Percentiles rank a stretch among this genome's conserved stretches.
Conservation (phyloP, 768 basidiomycete genomes). For the Lentinula guzmanii region DNA sequence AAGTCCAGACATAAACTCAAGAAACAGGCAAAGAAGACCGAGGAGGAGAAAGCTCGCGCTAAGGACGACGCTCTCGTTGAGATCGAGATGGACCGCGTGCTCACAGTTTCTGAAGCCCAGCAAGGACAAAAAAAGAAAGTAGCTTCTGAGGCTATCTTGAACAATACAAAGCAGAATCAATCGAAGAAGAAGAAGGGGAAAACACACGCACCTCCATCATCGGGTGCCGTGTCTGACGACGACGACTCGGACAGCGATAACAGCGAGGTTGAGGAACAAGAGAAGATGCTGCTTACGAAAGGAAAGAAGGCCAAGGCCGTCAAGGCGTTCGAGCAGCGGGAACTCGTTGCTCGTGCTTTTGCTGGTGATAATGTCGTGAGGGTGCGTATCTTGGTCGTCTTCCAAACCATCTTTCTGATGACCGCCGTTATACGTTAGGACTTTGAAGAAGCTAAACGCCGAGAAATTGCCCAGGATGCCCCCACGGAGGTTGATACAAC, state of each 20-base stretch:
- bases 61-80: slow-evolving; percentile 77
- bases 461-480: slow-evolving; percentile 82
- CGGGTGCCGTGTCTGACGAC: slow-evolving; percentile 29
- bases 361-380: slow-evolving; percentile 95
- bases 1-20: slow-evolving; percentile 74
- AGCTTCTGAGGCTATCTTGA: background rate
- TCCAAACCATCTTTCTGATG: background rate
- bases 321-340: slow-evolving; percentile 81
- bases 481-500: slow-evolving; percentile 86
- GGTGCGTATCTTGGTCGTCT: slow-evolving; percentile 33
- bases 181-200: slow-evolving; percentile 38
- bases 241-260: slow-evolving; percentile 47
- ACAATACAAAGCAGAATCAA: slow-evolving; percentile 19
- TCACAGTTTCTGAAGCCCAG: slow-evolving; percentile 20
- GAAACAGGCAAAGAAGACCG: slow-evolving; percentile 53
- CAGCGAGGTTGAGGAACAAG: slow-evolving; percentile 70
- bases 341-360: slow-evolving; percentile 91
- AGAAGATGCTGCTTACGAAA: slow-evolving; percentile 39
- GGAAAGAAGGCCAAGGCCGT: slow-evolving; percentile 28
- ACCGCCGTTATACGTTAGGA: slow-evolving; percentile 40
- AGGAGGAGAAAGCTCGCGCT: slow-evolving; percentile 51
- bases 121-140: background rate
- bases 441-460: slow-evolving; percentile 79
- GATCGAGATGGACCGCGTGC: slow-evolving; percentile 54
- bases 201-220: slow-evolving; percentile 44